Evolutionary conservation across 2,329 filamentous ascomycete species (phyloP).

Genomic region (Aspergillus hortae): DNA sequence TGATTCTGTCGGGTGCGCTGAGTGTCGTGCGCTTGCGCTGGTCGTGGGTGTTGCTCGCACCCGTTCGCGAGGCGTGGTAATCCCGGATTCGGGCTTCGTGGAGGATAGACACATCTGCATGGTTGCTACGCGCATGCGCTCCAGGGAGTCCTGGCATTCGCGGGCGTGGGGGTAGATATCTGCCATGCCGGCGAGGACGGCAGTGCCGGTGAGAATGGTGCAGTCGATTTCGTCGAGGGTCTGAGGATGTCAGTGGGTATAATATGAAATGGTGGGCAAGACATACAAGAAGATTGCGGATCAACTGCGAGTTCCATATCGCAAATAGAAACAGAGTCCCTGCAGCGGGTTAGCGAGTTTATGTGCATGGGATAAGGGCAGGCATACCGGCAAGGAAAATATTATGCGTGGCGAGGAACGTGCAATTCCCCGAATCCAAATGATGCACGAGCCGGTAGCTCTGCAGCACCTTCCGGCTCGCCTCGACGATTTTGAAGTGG

Average conservation of each 20-base stretch:
- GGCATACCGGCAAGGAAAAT: conserved; percentile 1
- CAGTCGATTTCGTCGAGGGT: conserved; percentile 3
- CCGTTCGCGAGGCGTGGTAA: not conserved
- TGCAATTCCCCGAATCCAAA: not conserved
- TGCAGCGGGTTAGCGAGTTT: not conserved
- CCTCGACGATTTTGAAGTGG: not conserved
- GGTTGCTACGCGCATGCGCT: not conserved
- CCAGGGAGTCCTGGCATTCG: not conserved
- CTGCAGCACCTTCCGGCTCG: not conserved
- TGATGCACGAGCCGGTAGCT: conserved; percentile 1
- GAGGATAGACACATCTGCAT: conserved; percentile 1
- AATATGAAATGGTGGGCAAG: not conserved
- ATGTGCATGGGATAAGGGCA: not conserved
- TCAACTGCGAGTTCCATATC: not conserved
- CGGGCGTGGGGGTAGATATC: not conserved
- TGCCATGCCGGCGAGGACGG: conserved; percentile 1
- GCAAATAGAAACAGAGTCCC: not conserved
- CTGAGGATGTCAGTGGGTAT: not conserved
- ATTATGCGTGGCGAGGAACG: not conserved
- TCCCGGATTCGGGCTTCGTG: not conserved
- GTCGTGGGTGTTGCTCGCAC: not conserved
- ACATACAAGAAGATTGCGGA: not conserved
- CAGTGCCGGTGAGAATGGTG: not conserved
- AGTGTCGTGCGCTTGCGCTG: not conserved
- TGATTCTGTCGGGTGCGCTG: not conserved